Conservation (phyloP, 2,329 filamentous ascomycete species). For the Curvularia sp. region DNA sequence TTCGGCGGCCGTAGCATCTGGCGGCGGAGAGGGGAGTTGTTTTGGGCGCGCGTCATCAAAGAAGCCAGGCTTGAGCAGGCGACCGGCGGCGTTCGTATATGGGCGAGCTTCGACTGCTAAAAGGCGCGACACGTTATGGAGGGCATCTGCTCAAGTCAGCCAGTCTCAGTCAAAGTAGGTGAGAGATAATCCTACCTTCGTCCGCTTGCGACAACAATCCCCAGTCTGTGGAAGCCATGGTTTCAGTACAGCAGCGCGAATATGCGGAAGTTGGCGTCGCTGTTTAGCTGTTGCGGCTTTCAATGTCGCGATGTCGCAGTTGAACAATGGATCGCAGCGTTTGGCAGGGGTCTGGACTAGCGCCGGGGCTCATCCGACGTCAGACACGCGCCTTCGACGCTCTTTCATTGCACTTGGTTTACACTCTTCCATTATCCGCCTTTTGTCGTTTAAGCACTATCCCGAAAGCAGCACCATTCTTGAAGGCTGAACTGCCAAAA, state of each 20-base stretch:
- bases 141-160: constrained; percentile 64
- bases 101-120: constrained; percentile 91
- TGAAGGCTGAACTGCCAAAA: constrained; percentile 6
- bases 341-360: constrained; percentile 9
- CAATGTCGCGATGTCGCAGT: constrained; percentile 17
- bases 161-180: background rate
- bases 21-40: constrained; percentile 70
- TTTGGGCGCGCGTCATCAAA: constrained; percentile 65
- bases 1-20: constrained; percentile 61
- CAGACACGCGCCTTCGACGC: constrained; percentile 8
- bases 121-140: constrained; percentile 81
- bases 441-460: background rate
- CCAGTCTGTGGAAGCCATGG: constrained; percentile 62
- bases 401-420: constrained; percentile 9
- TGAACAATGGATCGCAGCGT: constrained; percentile 5
- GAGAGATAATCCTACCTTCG: constrained; percentile 55
- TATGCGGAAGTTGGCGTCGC: background rate
- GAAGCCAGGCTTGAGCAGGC: constrained; percentile 72
- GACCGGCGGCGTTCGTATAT: constrained; percentile 86
- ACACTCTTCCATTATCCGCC: background rate
- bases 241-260: background rate
- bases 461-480: background rate
- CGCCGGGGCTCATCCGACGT: constrained; percentile 20
- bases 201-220: constrained; percentile 75
- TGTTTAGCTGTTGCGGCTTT: background rate